Conservation (phyloP, 306 rosid genomes). For the Fragaria vesca region DNA sequence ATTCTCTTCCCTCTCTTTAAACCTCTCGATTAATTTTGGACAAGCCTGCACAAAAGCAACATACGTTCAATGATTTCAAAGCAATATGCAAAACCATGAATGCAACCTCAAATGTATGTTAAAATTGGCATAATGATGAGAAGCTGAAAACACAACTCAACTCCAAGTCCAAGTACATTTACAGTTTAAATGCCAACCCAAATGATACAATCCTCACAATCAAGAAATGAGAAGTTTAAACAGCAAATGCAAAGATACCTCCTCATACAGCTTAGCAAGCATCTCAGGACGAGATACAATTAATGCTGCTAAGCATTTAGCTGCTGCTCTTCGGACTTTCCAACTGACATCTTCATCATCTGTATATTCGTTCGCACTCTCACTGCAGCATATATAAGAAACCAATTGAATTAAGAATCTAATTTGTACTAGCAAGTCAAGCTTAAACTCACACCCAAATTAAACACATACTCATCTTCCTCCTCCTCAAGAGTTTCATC, state of each 20-base stretch:
- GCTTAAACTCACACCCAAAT: constrained; percentile 23
- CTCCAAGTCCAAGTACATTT: not conserved
- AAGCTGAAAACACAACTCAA: not conserved
- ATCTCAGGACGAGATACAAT: constrained; percentile 96
- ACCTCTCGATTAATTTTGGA: constrained; percentile 94
- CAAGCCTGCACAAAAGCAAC: constrained; percentile 67
- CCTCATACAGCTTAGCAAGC: constrained; percentile 86
- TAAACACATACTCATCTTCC: constrained; percentile 84
- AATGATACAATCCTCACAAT: not conserved
- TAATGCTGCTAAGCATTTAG: constrained; percentile 96
- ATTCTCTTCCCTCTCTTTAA: constrained; percentile 98
- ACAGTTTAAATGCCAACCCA: not conserved
- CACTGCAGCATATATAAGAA: constrained; percentile 52
- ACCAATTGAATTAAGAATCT: constrained; percentile 19
- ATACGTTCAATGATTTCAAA: constrained; percentile 19
- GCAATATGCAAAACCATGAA: not conserved
- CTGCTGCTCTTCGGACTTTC: constrained; percentile 99
- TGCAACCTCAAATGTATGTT: not conserved
- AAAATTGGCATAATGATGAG: not conserved
- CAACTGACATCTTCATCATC: constrained; percentile 99
- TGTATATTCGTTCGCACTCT: constrained; percentile 95
- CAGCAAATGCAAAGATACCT: constrained; percentile 51
- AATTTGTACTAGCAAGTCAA: constrained; percentile 15
- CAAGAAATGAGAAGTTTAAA: not conserved
- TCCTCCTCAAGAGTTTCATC: constrained; percentile 89